Percentiles rank a stretch among this genome's conserved stretches.
phyloP scores from a whole-genome alignment of 108 stramenopile genomes.

The Cyclotella kingstonii region DNA sequence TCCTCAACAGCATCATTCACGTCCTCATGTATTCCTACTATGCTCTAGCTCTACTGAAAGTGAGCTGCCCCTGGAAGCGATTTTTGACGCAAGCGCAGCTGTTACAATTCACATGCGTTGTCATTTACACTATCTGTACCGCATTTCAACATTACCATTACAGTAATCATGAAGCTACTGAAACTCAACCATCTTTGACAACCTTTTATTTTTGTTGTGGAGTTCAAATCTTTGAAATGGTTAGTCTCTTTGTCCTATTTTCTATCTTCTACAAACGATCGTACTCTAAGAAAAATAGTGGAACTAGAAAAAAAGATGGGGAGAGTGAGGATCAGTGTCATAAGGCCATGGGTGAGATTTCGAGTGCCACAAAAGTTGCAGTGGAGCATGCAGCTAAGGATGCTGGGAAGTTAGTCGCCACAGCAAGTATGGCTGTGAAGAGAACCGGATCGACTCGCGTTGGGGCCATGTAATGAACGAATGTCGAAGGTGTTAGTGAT shows the following conservation, averaged over 20 bases:
- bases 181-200: conserved; percentile 27
- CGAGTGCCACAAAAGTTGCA: conserved; percentile 33
- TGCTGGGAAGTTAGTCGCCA: conserved; percentile 41
- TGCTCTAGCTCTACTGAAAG: conserved; percentile 70
- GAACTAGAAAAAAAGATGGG: not conserved
- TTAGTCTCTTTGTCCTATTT: conserved; percentile 80
- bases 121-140: conserved; percentile 63
- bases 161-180: conserved; percentile 36
- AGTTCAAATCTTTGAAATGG: conserved; percentile 85
- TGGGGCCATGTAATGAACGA: conserved; percentile 16
- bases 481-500: too few species aligned
- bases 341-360: conserved; percentile 46
- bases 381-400: conserved; percentile 43
- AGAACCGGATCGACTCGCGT: conserved; percentile 22
- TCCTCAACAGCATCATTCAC: conserved; percentile 97
- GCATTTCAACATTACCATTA: conserved; percentile 37
- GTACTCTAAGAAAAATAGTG: conserved; percentile 60
- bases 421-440: conserved; percentile 37
- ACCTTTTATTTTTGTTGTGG: conserved; percentile 51
- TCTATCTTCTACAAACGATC: conserved; percentile 71
- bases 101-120: conserved; percentile 94
- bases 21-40: conserved; percentile 99
- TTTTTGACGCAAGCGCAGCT: conserved; percentile 93
- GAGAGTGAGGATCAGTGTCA: conserved; percentile 46
- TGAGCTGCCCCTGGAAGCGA: conserved; percentile 89